Evolutionary conservation across 78 protist genomes (phyloP).

Genomic region (Creolimax fragrantissima): DNA sequence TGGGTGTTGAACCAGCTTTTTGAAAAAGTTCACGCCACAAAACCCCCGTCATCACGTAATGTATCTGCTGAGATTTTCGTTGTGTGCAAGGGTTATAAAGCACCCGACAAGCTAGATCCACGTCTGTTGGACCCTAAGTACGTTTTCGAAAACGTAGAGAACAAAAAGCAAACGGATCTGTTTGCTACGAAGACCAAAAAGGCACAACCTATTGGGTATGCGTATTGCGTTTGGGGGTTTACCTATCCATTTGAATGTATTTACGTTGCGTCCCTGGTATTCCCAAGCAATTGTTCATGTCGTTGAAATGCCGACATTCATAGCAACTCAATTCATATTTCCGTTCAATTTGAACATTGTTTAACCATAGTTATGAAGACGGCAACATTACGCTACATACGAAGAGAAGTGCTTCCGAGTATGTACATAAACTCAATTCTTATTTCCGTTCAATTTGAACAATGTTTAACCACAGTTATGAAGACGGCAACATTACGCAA

Average conservation of each 20-base stretch:
- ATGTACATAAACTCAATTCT: no score
- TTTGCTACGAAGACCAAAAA: background rate
- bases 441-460: no score
- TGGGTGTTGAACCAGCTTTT: slow-evolving; percentile 90
- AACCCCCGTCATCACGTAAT: slow-evolving; percentile 83
- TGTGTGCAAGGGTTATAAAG: slow-evolving; percentile 86
- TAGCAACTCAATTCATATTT: no score
- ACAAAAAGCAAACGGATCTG: background rate
- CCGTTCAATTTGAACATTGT: no score
- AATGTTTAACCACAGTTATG: slow-evolving; percentile 44
- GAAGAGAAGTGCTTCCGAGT: slow-evolving; percentile 26
- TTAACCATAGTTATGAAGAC: slow-evolving; percentile 49
- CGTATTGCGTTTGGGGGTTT: background rate
- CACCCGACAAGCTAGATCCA: slow-evolving; percentile 84
- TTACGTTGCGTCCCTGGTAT: no score
- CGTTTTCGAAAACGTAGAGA: slow-evolving; percentile 65
- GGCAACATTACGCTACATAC: background rate
- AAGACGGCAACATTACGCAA: slow-evolving; percentile 24
- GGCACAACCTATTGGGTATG: background rate
- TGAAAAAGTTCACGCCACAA: slow-evolving; percentile 88
- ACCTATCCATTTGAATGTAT: no score
- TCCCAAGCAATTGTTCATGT: no score
- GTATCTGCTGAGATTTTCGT: slow-evolving; percentile 97
- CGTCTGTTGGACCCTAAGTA: slow-evolving; percentile 72
- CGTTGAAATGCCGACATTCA: no score